These are phyloP conservation scores for Salmacisia buchloeana DNA, from an alignment of 1,284 basidiomycete species.

Conservation along the genomic window DNA sequence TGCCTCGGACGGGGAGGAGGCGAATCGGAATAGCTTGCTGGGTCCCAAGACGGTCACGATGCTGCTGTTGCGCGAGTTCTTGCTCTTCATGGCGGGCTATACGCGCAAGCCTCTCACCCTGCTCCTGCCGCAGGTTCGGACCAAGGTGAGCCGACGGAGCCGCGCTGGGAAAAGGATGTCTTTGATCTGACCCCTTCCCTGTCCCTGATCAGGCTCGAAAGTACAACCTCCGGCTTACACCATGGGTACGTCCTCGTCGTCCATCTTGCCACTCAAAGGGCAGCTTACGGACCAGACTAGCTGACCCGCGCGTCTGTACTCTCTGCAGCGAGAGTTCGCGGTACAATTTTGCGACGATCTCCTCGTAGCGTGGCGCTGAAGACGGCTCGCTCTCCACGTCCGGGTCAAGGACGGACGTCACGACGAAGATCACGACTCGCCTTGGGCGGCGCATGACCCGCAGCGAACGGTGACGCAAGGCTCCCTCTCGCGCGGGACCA, in stretches of 20 bases:
- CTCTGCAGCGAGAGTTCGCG: neutral
- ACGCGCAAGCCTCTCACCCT: neutral
- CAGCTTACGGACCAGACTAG: neutral
- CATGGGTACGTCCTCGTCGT: neutral
- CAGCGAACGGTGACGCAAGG: too few species aligned
- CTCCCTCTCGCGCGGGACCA: too few species aligned
- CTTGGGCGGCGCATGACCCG: too few species aligned
- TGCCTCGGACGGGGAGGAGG: neutral
- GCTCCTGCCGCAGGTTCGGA: neutral
- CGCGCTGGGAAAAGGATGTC: neutral
- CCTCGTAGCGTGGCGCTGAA: neutral
- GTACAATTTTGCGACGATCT: slow-evolving; percentile 2
- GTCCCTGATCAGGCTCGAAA: neutral
- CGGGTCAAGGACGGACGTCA: neutral
- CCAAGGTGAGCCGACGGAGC: neutral
- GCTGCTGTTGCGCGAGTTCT: neutral
- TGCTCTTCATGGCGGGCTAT: slow-evolving; percentile 1
- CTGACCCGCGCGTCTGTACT: neutral
- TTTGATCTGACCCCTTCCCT: neutral
- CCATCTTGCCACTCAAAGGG: neutral
- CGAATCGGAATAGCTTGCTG: neutral
- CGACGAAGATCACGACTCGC: too few species aligned
- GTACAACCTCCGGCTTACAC: neutral
- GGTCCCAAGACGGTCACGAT: neutral
- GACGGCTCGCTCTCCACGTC: neutral